Evolutionary conservation across 257 asterid genomes (phyloP).

Genomic region (Ilex asprella): DNA sequence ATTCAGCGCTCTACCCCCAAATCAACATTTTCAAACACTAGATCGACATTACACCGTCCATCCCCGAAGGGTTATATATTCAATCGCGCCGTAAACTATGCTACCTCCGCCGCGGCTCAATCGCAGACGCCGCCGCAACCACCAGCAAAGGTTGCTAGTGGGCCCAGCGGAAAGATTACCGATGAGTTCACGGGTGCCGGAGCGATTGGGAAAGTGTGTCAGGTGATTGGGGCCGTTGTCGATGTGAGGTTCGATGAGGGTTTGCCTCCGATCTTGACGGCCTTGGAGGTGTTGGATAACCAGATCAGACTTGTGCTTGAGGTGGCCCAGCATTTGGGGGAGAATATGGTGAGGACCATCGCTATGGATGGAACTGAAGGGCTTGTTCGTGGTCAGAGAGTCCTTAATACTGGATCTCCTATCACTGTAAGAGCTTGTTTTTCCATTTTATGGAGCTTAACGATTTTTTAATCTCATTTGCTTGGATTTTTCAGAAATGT

Average conservation of each 20-base stretch:
- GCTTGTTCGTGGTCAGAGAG: constrained; percentile 77
- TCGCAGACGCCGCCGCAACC: constrained; percentile 23
- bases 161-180: constrained; percentile 52
- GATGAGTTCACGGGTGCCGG: constrained; percentile 81
- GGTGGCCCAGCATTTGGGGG: constrained; percentile 93
- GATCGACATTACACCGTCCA: constrained; percentile 18
- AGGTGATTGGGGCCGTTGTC: constrained; percentile 93
- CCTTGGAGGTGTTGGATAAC: constrained; percentile 78
- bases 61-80: constrained; percentile 65
- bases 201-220: constrained; percentile 69
- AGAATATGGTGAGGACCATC: constrained; percentile 73
- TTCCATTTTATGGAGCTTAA: background rate
- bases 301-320: constrained; percentile 88
- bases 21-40: constrained; percentile 13
- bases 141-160: constrained; percentile 26
- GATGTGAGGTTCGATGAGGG: constrained; percentile 83
- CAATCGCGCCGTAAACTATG: constrained; percentile 55
- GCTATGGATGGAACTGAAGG: constrained; percentile 99
- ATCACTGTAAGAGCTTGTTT: constrained; percentile 51
- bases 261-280: constrained; percentile 85
- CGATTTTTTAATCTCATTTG: background rate
- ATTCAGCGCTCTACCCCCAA: constrained; percentile 27
- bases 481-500: background rate
- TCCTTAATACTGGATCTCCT: constrained; percentile 86
- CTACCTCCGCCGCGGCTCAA: constrained; percentile 53